Conservation (phyloP, 345 rosid species). For the Salix udensis region DNA sequence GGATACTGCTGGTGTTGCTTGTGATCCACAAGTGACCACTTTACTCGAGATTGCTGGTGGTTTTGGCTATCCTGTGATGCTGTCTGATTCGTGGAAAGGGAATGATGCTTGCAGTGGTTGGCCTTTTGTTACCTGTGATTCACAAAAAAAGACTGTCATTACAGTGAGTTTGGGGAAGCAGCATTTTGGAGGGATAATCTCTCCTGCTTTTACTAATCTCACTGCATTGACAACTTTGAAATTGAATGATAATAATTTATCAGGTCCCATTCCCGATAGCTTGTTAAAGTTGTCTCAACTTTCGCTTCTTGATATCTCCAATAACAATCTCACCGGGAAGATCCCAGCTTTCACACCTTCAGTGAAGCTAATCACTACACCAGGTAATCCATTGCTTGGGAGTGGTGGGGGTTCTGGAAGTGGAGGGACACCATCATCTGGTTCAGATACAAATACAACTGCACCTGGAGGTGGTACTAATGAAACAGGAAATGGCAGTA, state of each 20-base stretch:
- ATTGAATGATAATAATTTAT: slow-evolving; percentile 56
- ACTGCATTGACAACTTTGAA: slow-evolving; percentile 43
- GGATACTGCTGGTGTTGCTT: slow-evolving; percentile 30
- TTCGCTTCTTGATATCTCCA: slow-evolving; percentile 53
- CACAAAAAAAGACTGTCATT: slow-evolving; percentile 27
- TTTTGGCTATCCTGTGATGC: slow-evolving; percentile 53
- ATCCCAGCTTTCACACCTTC: slow-evolving; percentile 37
- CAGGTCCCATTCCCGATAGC: slow-evolving; percentile 56
- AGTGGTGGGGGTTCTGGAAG: slow-evolving; percentile 23
- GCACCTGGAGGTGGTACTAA: slow-evolving; percentile 12
- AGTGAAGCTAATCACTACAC: slow-evolving; percentile 38
- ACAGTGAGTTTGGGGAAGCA: slow-evolving; percentile 47
- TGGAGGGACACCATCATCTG: neutral
- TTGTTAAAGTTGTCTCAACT: slow-evolving; percentile 48
- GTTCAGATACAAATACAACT: slow-evolving; percentile 4
- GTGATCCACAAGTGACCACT: slow-evolving; percentile 54
- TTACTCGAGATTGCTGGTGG: slow-evolving; percentile 61
- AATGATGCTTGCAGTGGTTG: slow-evolving; percentile 60
- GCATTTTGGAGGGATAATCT: slow-evolving; percentile 50
- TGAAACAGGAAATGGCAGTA: slow-evolving; percentile 27
- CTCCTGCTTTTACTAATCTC: slow-evolving; percentile 56
- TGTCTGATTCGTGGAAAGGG: slow-evolving; percentile 70
- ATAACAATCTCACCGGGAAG: slow-evolving; percentile 62
- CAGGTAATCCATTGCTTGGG: slow-evolving; percentile 53
- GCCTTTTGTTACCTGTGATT: slow-evolving; percentile 53